A percentile compares a stretch with the other conserved stretches of the same genome.
Conservation (phyloP, 805 yeast genomes). For the Pichia phayaonensis region DNA sequence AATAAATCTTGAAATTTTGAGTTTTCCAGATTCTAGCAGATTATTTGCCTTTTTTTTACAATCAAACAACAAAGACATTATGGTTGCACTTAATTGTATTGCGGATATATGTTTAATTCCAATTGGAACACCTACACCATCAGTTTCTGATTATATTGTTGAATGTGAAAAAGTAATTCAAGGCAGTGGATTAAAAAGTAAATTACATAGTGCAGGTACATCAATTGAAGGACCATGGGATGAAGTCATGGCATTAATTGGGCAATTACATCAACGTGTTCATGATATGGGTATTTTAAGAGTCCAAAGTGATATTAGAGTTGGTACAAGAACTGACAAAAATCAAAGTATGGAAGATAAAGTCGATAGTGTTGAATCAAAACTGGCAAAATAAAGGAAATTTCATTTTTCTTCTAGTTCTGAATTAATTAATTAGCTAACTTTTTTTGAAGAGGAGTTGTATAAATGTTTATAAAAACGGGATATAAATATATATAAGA, state of each 20-base stretch:
- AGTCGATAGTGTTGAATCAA: slow-evolving; percentile 53
- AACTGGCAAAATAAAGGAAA: slow-evolving; percentile 25
- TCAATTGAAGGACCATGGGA: slow-evolving; percentile 88
- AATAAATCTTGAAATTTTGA: neutral
- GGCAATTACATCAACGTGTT: slow-evolving; percentile 63
- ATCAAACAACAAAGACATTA: neutral
- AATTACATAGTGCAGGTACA: slow-evolving; percentile 88
- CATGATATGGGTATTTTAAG: slow-evolving; percentile 70
- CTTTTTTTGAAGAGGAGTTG: no score
- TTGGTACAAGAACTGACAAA: slow-evolving; percentile 80
- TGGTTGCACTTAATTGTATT: slow-evolving; percentile 49
- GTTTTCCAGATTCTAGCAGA: neutral
- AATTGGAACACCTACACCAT: slow-evolving; percentile 70
- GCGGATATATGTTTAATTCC: slow-evolving; percentile 88
- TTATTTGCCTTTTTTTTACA: neutral
- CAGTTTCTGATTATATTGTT: slow-evolving; percentile 77
- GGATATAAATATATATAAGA: neutral
- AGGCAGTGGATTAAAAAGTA: slow-evolving; percentile 53
- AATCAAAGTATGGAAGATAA: slow-evolving; percentile 66
- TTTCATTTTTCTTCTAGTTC: no score
- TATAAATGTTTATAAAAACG: neutral
- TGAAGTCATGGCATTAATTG: slow-evolving; percentile 73
- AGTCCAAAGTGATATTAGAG: slow-evolving; percentile 78
- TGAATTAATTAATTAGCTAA: neutral
- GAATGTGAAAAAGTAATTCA: slow-evolving; percentile 58